phyloP scores from a whole-genome alignment of 805 yeast species.

The Candida succiphila region DNA sequence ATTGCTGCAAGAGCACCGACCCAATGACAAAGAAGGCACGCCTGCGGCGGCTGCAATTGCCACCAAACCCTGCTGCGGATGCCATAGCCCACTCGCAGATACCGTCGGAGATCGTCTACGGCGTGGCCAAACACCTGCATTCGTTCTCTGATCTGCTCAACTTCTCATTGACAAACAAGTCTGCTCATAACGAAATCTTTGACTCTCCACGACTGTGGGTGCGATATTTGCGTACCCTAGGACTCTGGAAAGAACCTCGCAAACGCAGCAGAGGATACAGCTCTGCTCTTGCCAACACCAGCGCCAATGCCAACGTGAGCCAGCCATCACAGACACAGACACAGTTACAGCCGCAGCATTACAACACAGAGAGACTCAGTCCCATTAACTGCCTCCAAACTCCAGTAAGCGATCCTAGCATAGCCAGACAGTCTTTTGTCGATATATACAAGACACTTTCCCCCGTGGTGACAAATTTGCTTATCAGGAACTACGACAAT shows the following conservation, averaged over 20 bases:
- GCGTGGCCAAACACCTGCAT: conserved; percentile 6
- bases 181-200: conserved; percentile 13
- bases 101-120: neutral
- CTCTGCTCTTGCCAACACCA: neutral
- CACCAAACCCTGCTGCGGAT: neutral
- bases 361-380: conserved; percentile 10
- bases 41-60: too few relatives aligned
- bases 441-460: conserved; percentile 16
- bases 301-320: neutral
- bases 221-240: conserved; percentile 10
- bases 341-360: too few relatives aligned
- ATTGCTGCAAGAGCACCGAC: too few relatives aligned
- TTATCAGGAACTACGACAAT: conserved; percentile 22
- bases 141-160: conserved; percentile 17
- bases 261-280: neutral
- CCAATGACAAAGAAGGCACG: too few relatives aligned
- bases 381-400: conserved; percentile 17
- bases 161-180: conserved; percentile 17
- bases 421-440: conserved; percentile 17
- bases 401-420: conserved; percentile 13
- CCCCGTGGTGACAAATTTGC: conserved; percentile 20
- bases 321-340: neutral
- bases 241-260: conserved; percentile 12
- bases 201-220: conserved; percentile 23
- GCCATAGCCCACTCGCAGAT: neutral